Conservation (phyloP, 1,284 basidiomycete species). For the Leccinum griseonigrum region DNA sequence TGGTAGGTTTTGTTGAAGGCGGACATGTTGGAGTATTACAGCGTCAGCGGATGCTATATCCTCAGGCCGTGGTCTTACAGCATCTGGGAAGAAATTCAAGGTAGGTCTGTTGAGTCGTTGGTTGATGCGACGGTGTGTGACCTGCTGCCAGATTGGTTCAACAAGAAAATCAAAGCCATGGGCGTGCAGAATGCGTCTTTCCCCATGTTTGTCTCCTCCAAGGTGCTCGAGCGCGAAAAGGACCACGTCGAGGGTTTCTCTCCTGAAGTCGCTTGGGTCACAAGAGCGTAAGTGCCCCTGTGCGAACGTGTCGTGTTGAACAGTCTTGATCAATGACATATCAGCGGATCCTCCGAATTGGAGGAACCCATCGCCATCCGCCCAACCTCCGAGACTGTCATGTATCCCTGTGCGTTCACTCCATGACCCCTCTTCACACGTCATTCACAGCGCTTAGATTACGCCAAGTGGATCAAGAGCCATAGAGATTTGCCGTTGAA, state of each 20-base stretch:
- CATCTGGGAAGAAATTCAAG: constrained; percentile 96
- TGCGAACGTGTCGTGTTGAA: not conserved
- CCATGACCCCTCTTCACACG: not conserved
- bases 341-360: constrained; percentile 86
- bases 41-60: constrained; percentile 98
- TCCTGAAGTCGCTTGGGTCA: constrained; percentile 99
- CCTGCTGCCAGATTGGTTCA: constrained; percentile 75
- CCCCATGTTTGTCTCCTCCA: constrained; percentile 96
- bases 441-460: constrained; percentile 47
- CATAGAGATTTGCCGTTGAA: constrained; percentile 97
- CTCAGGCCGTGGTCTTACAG: constrained; percentile 97
- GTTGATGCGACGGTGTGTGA: constrained; percentile 4
- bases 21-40: constrained; percentile 99
- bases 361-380: constrained; percentile 98
- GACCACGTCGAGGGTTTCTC: constrained; percentile 99
- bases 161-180: constrained; percentile 87
- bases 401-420: constrained; percentile 83
- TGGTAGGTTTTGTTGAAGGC: constrained; percentile 92
- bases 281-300: constrained; percentile 71
- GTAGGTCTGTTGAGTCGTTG: constrained; percentile 49
- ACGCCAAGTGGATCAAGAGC: constrained; percentile 98
- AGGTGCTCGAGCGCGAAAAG: constrained; percentile 95
- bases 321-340: not conserved
- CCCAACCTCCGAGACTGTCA: constrained; percentile 96
- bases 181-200: constrained; percentile 98